These are phyloP conservation scores for Onygena corvina DNA, from an alignment of 2,329 filamentous ascomycete species.

Conservation along the genomic window DNA sequence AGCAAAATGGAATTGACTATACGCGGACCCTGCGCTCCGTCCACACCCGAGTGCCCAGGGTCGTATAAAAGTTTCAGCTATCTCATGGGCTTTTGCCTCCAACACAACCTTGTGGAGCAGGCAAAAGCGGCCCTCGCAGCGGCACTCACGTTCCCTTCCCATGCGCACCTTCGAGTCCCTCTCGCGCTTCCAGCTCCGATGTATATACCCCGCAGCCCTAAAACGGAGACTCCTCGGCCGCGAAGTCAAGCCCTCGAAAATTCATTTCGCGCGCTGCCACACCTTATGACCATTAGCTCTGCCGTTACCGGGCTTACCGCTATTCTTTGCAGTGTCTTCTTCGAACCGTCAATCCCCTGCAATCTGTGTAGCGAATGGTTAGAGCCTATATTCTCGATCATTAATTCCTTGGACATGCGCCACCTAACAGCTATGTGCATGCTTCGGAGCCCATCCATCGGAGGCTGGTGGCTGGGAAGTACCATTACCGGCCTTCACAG, in stretches of 20 bases:
- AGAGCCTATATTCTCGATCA: not conserved
- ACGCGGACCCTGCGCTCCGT: not conserved
- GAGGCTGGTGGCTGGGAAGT: not conserved
- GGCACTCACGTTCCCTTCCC: not conserved
- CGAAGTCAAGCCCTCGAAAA: not conserved
- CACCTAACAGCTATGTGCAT: not conserved
- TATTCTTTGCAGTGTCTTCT: not conserved
- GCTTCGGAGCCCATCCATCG: not conserved
- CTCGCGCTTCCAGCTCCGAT: not conserved
- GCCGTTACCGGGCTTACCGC: not conserved
- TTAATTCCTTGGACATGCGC: not conserved
- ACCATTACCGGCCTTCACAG: not conserved
- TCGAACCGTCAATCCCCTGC: not conserved
- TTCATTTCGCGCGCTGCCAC: not conserved
- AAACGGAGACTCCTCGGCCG: not conserved
- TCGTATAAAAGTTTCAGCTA: not conserved
- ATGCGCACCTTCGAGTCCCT: not conserved
- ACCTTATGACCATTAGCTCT: not conserved
- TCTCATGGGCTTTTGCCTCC: not conserved
- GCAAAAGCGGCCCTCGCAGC: not conserved
- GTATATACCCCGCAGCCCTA: not conserved
- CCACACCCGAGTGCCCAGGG: not conserved
- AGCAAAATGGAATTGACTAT: not conserved
- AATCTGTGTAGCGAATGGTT: not conserved
- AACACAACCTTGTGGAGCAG: not conserved